Conservation (phyloP, 148 eudicot genomes). For the Heliosperma pusillum region DNA sequence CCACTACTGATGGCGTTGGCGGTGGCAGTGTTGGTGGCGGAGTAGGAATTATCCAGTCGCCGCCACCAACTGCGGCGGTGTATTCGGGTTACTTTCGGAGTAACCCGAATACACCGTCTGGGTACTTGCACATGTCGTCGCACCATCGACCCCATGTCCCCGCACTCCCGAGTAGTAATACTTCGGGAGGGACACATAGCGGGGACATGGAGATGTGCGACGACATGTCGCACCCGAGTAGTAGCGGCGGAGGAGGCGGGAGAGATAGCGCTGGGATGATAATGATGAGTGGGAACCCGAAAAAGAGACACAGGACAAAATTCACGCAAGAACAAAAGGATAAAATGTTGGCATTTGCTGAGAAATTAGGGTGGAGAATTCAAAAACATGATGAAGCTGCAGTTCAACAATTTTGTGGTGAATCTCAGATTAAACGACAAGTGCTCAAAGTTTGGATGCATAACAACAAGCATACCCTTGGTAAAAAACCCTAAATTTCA, state of each 20-base stretch:
- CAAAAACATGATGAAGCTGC: slow-evolving; percentile 50
- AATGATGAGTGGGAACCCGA: slow-evolving; percentile 10
- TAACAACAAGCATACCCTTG: slow-evolving; percentile 58
- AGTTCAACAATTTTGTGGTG: slow-evolving; percentile 46
- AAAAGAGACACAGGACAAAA: slow-evolving; percentile 41
- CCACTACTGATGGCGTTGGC: not conserved
- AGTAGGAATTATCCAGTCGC: not conserved
- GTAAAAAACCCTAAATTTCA: slow-evolving; percentile 47
- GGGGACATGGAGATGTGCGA: slow-evolving; percentile 37
- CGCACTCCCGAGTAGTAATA: slow-evolving; percentile 24
- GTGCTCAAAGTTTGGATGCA: slow-evolving; percentile 67
- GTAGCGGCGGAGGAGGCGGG: slow-evolving; percentile 44
- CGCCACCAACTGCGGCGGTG: slow-evolving; percentile 10
- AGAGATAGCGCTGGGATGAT: slow-evolving; percentile 20
- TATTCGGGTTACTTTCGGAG: slow-evolving; percentile 32
- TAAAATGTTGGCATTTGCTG: slow-evolving; percentile 51
- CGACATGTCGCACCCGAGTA: slow-evolving; percentile 50
- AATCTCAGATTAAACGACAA: slow-evolving; percentile 38
- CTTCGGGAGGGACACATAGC: slow-evolving; percentile 35
- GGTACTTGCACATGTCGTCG: slow-evolving; percentile 40
- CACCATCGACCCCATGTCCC: slow-evolving; percentile 29
- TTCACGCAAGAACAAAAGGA: slow-evolving; percentile 50
- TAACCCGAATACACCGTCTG: slow-evolving; percentile 24
- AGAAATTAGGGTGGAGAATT: slow-evolving; percentile 49
- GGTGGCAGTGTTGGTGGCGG: not conserved